Base-by-base conservation (phyloP, 2,329 filamentous ascomycete genomes). In the Tolypocladium amazonense region DNA sequence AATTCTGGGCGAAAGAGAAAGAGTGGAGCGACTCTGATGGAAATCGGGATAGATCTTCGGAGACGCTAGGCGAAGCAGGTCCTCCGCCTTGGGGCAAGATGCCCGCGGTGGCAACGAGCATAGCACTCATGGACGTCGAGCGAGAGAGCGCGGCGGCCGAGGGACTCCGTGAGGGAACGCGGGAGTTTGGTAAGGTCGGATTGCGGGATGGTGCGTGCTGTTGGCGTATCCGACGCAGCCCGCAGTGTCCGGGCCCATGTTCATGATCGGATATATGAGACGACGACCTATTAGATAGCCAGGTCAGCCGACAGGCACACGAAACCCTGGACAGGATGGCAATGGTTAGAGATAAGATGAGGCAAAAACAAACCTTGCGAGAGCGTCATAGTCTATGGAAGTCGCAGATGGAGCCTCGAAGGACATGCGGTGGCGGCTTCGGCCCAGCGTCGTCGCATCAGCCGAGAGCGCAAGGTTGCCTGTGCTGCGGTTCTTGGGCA, bases 1-100 rank as follows among this genome's bases (percentile, higher is more conserved):
- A 93, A 74, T 96, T 92, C 66, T 96, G 90, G 47, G 94, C 91
- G 73, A 99, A 99, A 15, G 93, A 97, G 76, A 99, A 99, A 1
- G 94, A 99, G 74, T 99, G 94, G 55, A 99, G 79, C 7, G 94
- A 99, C 72, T 99, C 94, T 66, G 90, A 91, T 1, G 94, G 93
- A 71, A 99, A 99, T 57, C 92, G 88, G 54, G 87, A 88, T 54
- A 99, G 83, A 70, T 99, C 94, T 77, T 97, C 94, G 68, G 86
- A 83, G 70, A 92, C 91, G 62, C 84, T 84, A 30, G 91, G 90
- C 27, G 91, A 92, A 25, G 81, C 78, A 30, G 88, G 86, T 7
- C 81, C 86, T n/a, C 85, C 79, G 11, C 82, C 77, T 33, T 85
- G 70, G 20, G 81, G 79, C 56, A 79, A 75, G 53, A 80, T 81